Conservation (phyloP, 208 protist species). For the Leishmania martiniquensis region DNA sequence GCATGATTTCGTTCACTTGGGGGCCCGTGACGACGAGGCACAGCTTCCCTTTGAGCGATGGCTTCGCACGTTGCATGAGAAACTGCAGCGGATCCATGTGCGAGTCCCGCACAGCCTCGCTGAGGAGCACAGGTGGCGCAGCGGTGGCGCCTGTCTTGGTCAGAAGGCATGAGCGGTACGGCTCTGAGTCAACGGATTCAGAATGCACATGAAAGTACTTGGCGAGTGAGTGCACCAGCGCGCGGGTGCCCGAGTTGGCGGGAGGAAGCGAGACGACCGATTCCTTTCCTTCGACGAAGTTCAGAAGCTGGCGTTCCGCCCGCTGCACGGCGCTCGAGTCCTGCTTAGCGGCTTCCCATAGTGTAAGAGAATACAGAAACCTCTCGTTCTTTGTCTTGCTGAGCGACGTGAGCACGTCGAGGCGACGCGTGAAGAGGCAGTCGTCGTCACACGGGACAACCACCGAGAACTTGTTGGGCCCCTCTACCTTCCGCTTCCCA, state of each 20-base stretch:
- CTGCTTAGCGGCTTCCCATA: conserved; percentile 49
- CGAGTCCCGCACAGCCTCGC: conserved; percentile 26
- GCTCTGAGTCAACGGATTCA: conserved; percentile 54
- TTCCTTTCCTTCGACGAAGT: conserved; percentile 44
- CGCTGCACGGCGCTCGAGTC: conserved; percentile 30
- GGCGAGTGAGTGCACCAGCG: conserved; percentile 58
- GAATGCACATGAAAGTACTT: conserved; percentile 64
- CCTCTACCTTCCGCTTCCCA: conserved; percentile 22
- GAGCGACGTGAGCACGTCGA: conserved; percentile 27
- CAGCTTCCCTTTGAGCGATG: conserved; percentile 28
- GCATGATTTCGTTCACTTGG: conserved; percentile 35
- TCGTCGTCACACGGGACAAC: conserved; percentile 41
- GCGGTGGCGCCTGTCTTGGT: conserved; percentile 45
- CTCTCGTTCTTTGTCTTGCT: conserved; percentile 31
- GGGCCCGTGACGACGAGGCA: conserved; percentile 43
- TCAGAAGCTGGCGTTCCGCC: conserved; percentile 46
- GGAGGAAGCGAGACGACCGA: conserved; percentile 47
- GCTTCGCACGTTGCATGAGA: conserved; percentile 25
- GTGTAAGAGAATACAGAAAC: conserved; percentile 56
- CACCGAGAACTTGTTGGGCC: conserved; percentile 27
- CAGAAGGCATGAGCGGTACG: conserved; percentile 56
- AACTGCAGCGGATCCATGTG: conserved; percentile 38
- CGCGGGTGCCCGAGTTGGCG: conserved; percentile 42
- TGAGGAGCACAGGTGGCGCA: conserved; percentile 43
- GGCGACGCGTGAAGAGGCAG: conserved; percentile 34